These are phyloP conservation scores for Aspergillus tamarii DNA, from an alignment of 2,329 filamentous ascomycete species.

Conservation along the genomic window DNA sequence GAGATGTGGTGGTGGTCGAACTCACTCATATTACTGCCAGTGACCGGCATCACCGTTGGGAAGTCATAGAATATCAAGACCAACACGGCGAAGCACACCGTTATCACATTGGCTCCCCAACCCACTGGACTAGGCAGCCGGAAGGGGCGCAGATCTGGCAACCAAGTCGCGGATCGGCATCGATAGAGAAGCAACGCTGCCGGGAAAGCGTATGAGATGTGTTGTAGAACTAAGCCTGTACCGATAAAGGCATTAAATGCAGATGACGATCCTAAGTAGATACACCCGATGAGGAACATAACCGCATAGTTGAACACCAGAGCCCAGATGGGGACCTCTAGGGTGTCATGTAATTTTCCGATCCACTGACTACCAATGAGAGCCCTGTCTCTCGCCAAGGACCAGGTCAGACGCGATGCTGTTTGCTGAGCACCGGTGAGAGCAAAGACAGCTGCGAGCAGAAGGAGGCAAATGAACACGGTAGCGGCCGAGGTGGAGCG, in stretches of 20 bases:
- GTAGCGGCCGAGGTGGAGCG: conserved; percentile 7
- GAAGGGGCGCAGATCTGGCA: conserved; percentile 19
- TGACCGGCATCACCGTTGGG: conserved; percentile 30
- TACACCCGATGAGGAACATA: conserved; percentile 30
- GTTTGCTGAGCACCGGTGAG: conserved; percentile 31
- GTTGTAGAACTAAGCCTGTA: conserved; percentile 20
- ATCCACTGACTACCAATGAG: conserved; percentile 21
- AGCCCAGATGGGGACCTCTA: conserved; percentile 29
- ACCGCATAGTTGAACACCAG: conserved; percentile 23
- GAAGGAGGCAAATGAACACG: conserved; percentile 9
- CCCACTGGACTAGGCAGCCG: conserved; percentile 27
- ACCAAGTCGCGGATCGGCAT: conserved; percentile 25
- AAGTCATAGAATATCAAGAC: conserved; percentile 36
- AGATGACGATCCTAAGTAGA: conserved; percentile 31
- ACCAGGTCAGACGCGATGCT: conserved; percentile 34
- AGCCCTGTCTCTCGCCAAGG: conserved; percentile 30
- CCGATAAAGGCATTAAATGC: conserved; percentile 35
- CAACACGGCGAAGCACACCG: conserved; percentile 28
- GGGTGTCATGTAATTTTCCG: conserved; percentile 17
- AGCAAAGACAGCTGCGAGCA: conserved; percentile 12
- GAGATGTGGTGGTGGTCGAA: neutral
- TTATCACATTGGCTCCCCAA: conserved; percentile 30
- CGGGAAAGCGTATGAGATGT: conserved; percentile 31
- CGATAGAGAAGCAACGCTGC: conserved; percentile 31
- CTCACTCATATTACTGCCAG: conserved; percentile 35